These are phyloP conservation scores for Ascochyta pisi DNA, from an alignment of 2,329 filamentous ascomycete species.

Conservation along the genomic window DNA sequence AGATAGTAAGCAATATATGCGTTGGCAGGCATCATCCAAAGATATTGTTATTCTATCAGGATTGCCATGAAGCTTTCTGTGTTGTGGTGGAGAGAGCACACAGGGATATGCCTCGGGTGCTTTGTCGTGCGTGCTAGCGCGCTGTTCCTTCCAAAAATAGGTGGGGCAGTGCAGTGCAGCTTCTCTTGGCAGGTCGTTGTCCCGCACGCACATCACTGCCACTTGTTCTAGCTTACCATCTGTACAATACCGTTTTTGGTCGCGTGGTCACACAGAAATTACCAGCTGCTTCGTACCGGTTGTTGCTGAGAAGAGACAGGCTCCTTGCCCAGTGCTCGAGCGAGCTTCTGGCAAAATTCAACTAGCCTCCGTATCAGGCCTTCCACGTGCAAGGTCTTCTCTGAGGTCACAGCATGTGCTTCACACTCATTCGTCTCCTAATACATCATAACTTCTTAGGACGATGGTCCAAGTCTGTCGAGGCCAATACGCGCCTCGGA, in stretches of 20 bases:
- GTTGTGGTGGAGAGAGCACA: constrained; percentile 9
- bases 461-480: constrained; percentile 29
- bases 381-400: constrained; percentile 24
- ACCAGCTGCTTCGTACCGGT: neutral
- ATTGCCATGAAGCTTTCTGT: neutral
- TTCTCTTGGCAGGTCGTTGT: constrained; percentile 26
- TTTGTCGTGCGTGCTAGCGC: constrained; percentile 20
- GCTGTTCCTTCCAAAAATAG: constrained; percentile 37
- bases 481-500: constrained; percentile 30
- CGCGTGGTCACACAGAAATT: constrained; percentile 1
- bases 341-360: constrained; percentile 13
- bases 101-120: constrained; percentile 27
- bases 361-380: constrained; percentile 27
- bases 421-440: constrained; percentile 30
- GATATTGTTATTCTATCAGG: constrained; percentile 6
- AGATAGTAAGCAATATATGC: neutral
- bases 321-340: constrained; percentile 21
- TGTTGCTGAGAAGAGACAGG: constrained; percentile 26
- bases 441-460: constrained; percentile 30
- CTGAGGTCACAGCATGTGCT: constrained; percentile 28
- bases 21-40: neutral
- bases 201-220: constrained; percentile 28
- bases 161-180: constrained; percentile 34
- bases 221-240: constrained; percentile 18
- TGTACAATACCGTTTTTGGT: constrained; percentile 8